phyloP scores from a whole-genome alignment of 306 rosid genomes.

The Cyclanthera cordifolia region DNA sequence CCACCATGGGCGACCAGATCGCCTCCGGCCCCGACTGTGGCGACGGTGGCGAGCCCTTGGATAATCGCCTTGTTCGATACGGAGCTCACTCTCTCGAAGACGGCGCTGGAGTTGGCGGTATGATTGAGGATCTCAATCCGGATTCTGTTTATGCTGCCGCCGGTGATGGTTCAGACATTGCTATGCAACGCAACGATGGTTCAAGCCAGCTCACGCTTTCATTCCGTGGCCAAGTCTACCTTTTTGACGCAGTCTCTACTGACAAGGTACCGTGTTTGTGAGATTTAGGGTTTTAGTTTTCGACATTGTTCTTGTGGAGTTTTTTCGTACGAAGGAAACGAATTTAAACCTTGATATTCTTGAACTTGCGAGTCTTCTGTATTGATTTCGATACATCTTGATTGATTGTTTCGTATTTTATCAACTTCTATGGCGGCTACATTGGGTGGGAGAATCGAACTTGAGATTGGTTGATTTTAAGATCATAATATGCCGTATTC shows the following conservation, averaged over 20 bases:
- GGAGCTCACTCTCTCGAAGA: slow-evolving; percentile 50
- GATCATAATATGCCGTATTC: neutral
- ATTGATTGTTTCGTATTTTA: neutral
- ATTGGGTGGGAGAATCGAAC: neutral
- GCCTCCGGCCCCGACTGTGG: slow-evolving; percentile 28
- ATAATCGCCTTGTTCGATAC: slow-evolving; percentile 45
- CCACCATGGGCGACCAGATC: slow-evolving; percentile 47
- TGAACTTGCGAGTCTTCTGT: neutral
- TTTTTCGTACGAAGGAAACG: neutral
- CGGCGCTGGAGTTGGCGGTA: slow-evolving; percentile 25
- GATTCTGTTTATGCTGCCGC: slow-evolving; percentile 36
- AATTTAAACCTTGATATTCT: neutral
- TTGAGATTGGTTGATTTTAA: neutral
- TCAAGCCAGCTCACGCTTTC: slow-evolving; percentile 84
- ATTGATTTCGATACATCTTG: neutral
- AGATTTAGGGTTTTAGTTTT: slow-evolving; percentile 10
- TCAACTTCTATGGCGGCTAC: neutral
- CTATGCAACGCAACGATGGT: slow-evolving; percentile 38
- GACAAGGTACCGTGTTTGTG: slow-evolving; percentile 42
- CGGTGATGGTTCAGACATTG: slow-evolving; percentile 34
- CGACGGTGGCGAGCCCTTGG: slow-evolving; percentile 32
- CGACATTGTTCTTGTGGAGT: neutral
- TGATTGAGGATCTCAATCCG: slow-evolving; percentile 36
- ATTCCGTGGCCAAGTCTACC: slow-evolving; percentile 86
- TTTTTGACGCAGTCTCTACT: slow-evolving; percentile 76